Conservation (phyloP, 495 filamentous ascomycete species). For the Pyrenula aspistea region DNA sequence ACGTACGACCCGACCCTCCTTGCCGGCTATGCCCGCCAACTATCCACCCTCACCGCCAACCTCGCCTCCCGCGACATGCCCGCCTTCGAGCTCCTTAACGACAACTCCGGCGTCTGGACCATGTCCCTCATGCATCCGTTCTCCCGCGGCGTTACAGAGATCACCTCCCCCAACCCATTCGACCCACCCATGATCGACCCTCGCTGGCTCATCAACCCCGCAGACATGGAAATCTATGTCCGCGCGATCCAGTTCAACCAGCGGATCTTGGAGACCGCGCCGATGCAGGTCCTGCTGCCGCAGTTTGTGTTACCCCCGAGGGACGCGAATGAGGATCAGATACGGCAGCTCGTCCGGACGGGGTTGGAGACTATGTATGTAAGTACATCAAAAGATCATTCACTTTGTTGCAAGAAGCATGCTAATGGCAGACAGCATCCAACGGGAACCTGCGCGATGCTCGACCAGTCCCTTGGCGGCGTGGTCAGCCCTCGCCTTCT, state of each 20-base stretch:
- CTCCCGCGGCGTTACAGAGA: slow-evolving; percentile 22
- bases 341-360: not conserved
- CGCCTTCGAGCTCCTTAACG: slow-evolving; percentile 17
- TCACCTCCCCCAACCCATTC: slow-evolving; percentile 23
- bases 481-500: slow-evolving; percentile 35
- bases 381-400: too few species aligned
- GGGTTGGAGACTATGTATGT: not conserved
- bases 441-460: slow-evolving; percentile 37
- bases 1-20: slow-evolving; percentile 1
- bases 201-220: slow-evolving; percentile 18
- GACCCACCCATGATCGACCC: slow-evolving; percentile 25
- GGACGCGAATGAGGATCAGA: not conserved
- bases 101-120: slow-evolving; percentile 19
- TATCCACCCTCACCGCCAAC: slow-evolving; percentile 15
- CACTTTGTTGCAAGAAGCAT: too few species aligned
- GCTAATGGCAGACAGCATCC: slow-evolving; percentile 33
- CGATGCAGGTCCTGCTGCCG: not conserved
- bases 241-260: slow-evolving; percentile 5
- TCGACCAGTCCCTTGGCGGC: slow-evolving; percentile 31
- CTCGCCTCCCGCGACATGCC: slow-evolving; percentile 23
- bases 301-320: not conserved
- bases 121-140: slow-evolving; percentile 24
- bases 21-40: slow-evolving; percentile 14
- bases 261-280: not conserved
- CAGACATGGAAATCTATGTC: slow-evolving; percentile 10